These are phyloP conservation scores for Annulohypoxylon moriforme DNA, from an alignment of 495 filamentous ascomycete genomes.

Conservation along the genomic window DNA sequence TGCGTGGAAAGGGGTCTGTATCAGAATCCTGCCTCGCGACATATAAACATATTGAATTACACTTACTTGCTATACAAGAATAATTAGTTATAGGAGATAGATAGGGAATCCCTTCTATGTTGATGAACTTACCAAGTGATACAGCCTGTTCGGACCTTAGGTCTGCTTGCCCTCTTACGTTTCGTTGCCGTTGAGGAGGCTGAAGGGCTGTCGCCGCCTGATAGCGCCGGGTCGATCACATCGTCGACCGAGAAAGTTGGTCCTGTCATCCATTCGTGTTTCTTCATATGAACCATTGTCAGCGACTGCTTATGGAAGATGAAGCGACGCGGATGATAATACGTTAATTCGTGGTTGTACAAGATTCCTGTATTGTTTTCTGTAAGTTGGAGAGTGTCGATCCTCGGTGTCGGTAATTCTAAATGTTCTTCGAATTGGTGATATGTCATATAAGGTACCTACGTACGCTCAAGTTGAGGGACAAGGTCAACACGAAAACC, in stretches of 20 bases:
- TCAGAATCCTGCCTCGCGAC: neutral
- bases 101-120: neutral
- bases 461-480: neutral
- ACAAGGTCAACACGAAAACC: slow-evolving; percentile 17
- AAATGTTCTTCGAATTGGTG: slow-evolving; percentile 12
- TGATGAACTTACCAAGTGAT: slow-evolving; percentile 40
- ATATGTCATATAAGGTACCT: slow-evolving; percentile 20
- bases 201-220: neutral
- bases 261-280: slow-evolving; percentile 10
- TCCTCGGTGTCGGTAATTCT: slow-evolving; percentile 18
- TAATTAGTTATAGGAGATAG: slow-evolving; percentile 10
- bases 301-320: slow-evolving; percentile 6
- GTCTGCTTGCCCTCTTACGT: slow-evolving; percentile 42
- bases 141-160: slow-evolving; percentile 42
- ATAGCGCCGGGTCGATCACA: slow-evolving; percentile 22
- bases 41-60: neutral
- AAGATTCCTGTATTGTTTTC: slow-evolving; percentile 1
- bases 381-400: slow-evolving; percentile 20
- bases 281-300: slow-evolving; percentile 22
- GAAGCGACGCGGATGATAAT: neutral
- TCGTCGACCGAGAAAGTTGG: slow-evolving; percentile 23
- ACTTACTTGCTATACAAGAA: slow-evolving; percentile 39
- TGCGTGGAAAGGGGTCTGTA: neutral
- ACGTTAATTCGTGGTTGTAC: slow-evolving; percentile 7
- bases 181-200: slow-evolving; percentile 10